Base-by-base conservation (phyloP, 208 protist genomes). In the Naegleria fowleri region DNA sequence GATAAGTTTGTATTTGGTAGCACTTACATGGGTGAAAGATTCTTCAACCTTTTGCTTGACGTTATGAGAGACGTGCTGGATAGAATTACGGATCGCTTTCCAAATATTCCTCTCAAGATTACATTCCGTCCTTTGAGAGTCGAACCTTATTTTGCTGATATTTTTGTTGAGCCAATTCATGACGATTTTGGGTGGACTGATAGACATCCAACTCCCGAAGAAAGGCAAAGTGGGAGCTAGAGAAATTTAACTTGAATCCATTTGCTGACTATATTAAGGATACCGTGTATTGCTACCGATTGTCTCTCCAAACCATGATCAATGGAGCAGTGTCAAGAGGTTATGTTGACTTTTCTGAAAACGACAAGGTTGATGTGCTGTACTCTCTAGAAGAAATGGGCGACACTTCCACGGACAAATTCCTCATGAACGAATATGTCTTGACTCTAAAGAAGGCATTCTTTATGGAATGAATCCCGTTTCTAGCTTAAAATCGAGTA, bases 1-100 rank as follows among this genome's bases (percentile, higher is more conserved):
- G 94, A 95, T 25, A 55, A 29, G 19, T 59, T 67, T 41, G 13
- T 92, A 75, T 93, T 93, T 33, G 91, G 91, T 15, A 92, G 39
- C 52, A 5, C 39, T 25, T 33, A 91, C 16, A 91, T 90, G 3
- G 92, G 83, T 40, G 91, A 92, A 11, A 11, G 79, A 43, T 33
- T 22, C 9, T 92, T 92, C 91, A 33, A 43, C 13, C 13, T 29
- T 58, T 41, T 40, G n/a, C 15, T 9, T 2, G 38, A 67, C 25
- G 0, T 85, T 3, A 19, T n/a, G 13, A 51, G 59, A 59, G 39
- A 39, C 7, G 59, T 90, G 7, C 41, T 92, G 58, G 40, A 90
- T 40, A 85, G 79, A 40, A 86, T 92, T n/a, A 90, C 86, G 0
- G 38, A 40, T n/a, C 41, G 55, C 5, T 58, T 87, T 38, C 58